Base-by-base conservation (phyloP, 2,329 filamentous ascomycete genomes). In the Tolypocladium amazonense region DNA sequence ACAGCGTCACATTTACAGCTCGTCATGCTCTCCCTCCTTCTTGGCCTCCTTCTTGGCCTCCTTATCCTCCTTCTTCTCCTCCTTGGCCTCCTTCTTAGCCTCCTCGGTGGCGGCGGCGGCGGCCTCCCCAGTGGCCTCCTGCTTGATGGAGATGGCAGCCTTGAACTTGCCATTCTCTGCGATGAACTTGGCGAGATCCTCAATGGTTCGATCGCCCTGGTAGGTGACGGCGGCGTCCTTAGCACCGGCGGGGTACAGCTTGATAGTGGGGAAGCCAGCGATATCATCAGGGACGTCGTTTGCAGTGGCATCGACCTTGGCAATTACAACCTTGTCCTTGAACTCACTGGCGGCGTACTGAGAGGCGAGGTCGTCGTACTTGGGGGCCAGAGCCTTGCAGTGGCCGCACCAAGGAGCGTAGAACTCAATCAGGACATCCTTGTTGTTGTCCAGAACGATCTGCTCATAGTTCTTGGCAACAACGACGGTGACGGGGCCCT, bases 381-480 rank as follows among this genome's bases (percentile, higher is more conserved):
- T 88, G 70, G 94, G 94, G 60, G 94, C 93, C 63, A 99, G 88
- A 76, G 86, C 92, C 86, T 97, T 97, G 90, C 94, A 99, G 86
- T 99, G 94, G 69, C 94, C 94, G 75, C 94, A 99, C 94, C 94
- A 99, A 65, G 94, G 94, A 62, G 94, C 94, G 80, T 99, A 99
- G 81, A 96, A 97, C 82, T 99, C 94, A 65, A 99, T 79, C 66
- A 99, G 85, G 61, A 99, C 94, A 76, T 99, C 94, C 88, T 97
- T 97, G 73, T 88, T 83, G 76, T 96, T 88, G 73, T 99, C 88
- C 59, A 97, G 83, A 70, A 99, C 92, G 67, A 97, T 79, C 9
- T 95, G 84, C 65, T 96, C 82, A 84, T 97, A 99, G 79, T 84
- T 93, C 80, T 96, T 89, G 74, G 93, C 94, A 61, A 99, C 94